Evolutionary conservation across 1,284 basidiomycete genomes (phyloP).

Genomic region (Grifola frondosa): DNA sequence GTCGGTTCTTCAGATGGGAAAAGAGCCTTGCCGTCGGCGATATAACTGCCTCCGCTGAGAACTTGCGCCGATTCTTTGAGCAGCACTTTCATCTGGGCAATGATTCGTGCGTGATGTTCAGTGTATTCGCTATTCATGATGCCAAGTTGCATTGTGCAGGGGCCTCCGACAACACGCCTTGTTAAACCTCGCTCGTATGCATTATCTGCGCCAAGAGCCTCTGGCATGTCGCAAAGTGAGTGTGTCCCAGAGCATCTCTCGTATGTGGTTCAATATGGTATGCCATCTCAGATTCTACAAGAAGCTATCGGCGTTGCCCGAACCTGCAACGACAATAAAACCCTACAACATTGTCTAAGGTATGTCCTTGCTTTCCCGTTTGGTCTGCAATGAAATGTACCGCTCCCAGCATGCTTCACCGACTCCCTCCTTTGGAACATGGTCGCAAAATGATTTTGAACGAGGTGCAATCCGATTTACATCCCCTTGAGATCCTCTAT

Average conservation of each 20-base stretch:
- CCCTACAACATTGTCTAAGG: constrained; percentile 79
- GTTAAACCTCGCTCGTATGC: constrained; percentile 73
- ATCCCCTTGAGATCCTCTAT: constrained; percentile 72
- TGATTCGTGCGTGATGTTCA: constrained; percentile 60
- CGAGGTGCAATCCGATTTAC: constrained; percentile 73
- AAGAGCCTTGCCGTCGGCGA: constrained; percentile 62
- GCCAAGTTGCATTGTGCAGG: constrained; percentile 36
- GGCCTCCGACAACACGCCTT: constrained; percentile 76
- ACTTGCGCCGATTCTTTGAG: constrained; percentile 74
- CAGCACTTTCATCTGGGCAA: constrained; percentile 76
- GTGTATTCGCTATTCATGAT: neutral
- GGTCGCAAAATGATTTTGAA: constrained; percentile 55
- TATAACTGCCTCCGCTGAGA: constrained; percentile 65
- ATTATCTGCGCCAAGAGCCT: constrained; percentile 67
- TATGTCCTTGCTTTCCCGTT: constrained; percentile 29
- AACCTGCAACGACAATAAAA: constrained; percentile 65
- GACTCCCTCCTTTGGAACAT: constrained; percentile 53
- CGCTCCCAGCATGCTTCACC: constrained; percentile 59
- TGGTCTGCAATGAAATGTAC: neutral
- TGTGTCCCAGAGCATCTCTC: neutral
- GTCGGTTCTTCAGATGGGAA: constrained; percentile 54
- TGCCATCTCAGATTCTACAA: constrained; percentile 52
- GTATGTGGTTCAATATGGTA: constrained; percentile 7
- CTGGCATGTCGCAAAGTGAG: constrained; percentile 65
- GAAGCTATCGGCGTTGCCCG: constrained; percentile 76